phyloP scores from a whole-genome alignment of 2,329 filamentous ascomycete species.

The Ceratocystis albifundus region DNA sequence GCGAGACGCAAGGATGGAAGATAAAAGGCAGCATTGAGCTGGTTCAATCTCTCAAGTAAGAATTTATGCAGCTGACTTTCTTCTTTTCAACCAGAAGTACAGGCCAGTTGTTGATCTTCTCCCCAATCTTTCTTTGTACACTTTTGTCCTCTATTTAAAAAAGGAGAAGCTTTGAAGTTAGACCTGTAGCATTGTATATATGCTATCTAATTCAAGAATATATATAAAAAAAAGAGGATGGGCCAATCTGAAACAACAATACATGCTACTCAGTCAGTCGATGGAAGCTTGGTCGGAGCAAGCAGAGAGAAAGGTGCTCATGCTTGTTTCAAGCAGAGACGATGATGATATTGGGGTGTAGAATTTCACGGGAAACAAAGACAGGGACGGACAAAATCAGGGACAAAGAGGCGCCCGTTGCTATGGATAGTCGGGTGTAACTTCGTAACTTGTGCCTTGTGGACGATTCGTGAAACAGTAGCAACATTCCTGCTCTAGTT shows the following conservation, averaged over 20 bases:
- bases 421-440: too few species aligned
- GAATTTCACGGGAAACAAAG: too few species aligned
- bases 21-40: background rate
- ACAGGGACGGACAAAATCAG: too few species aligned
- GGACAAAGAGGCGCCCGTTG: too few species aligned
- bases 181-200: too few species aligned
- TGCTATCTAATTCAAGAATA: too few species aligned
- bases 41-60: background rate
- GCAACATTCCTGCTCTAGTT: too few species aligned
- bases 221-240: too few species aligned
- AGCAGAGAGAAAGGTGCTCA: background rate
- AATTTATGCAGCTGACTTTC: background rate
- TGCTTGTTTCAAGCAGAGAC: too few species aligned
- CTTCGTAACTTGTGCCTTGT: too few species aligned
- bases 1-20: background rate
- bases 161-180: background rate
- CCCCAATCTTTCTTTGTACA: background rate
- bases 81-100: background rate
- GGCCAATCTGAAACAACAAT: background rate
- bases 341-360: too few species aligned
- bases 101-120: slow-evolving; percentile 2
- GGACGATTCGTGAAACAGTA: too few species aligned
- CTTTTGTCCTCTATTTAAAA: background rate
- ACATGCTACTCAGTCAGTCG: background rate
- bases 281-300: background rate